These are phyloP conservation scores for Paecilomyces variotii DNA, from an alignment of 2,329 filamentous ascomycete species.

Conservation along the genomic window DNA sequence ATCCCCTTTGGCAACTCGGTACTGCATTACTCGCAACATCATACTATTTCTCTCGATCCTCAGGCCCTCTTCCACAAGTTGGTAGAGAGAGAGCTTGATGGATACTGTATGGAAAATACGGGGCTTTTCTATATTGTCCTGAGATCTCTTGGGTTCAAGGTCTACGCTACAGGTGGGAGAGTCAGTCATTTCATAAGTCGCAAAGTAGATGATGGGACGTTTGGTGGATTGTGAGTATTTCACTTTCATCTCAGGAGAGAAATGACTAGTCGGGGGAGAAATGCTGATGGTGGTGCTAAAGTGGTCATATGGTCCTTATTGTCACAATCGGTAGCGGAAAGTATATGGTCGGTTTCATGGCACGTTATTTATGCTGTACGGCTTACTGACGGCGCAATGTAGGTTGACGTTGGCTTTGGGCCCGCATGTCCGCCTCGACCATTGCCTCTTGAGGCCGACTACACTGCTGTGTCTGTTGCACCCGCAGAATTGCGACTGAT, in stretches of 20 bases:
- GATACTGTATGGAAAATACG: constrained; percentile 57
- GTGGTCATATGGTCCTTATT: constrained; percentile 54
- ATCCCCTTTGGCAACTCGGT: constrained; percentile 52
- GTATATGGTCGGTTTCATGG: constrained; percentile 25
- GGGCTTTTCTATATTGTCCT: constrained; percentile 45
- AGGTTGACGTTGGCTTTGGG: constrained; percentile 58
- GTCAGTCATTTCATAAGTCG: constrained; percentile 29
- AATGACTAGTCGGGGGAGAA: background rate
- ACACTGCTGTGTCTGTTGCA: constrained; percentile 39
- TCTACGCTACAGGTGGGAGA: constrained; percentile 50
- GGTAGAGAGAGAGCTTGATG: constrained; percentile 43
- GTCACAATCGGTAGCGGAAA: constrained; percentile 45
- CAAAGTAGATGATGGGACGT: constrained; percentile 28
- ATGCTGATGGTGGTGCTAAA: constrained; percentile 6
- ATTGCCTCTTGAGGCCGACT: constrained; percentile 43
- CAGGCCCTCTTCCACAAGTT: constrained; percentile 47
- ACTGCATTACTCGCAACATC: constrained; percentile 47
- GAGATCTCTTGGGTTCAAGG: constrained; percentile 43
- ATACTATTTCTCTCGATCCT: constrained; percentile 42
- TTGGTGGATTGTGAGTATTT: constrained; percentile 38
- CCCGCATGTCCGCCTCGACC: constrained; percentile 53
- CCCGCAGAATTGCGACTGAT: constrained; percentile 50
- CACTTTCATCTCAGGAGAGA: background rate
- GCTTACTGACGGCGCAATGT: constrained; percentile 25
- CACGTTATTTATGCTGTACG: background rate